Evolutionary conservation across 208 protist genomes (phyloP).

Genomic region (Crithidia acanthocephali): DNA sequence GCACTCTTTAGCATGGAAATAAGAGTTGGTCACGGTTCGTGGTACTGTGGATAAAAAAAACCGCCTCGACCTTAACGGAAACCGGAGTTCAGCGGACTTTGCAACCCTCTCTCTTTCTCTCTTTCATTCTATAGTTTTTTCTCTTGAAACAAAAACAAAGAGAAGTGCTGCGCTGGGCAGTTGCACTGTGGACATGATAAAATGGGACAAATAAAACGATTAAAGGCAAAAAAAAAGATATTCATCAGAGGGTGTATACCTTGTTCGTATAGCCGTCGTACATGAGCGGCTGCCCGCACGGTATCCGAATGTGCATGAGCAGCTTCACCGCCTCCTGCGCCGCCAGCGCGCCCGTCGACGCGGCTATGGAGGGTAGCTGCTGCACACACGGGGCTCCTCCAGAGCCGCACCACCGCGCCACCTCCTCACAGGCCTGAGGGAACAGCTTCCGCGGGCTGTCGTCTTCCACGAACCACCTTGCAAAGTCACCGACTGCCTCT

Average conservation of each 20-base stretch:
- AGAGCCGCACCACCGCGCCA: constrained; percentile 51
- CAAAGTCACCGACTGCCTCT: neutral
- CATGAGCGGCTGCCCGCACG: constrained; percentile 89
- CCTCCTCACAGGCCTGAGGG: constrained; percentile 53
- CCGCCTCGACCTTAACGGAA: too few relatives aligned
- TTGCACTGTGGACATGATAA: too few relatives aligned
- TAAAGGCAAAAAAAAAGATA: neutral
- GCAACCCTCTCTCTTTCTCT: too few relatives aligned
- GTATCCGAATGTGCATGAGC: constrained; percentile 91
- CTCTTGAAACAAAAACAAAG: too few relatives aligned
- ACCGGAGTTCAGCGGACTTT: too few relatives aligned
- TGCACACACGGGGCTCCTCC: constrained; percentile 31
- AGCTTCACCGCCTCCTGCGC: constrained; percentile 97
- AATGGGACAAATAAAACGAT: neutral
- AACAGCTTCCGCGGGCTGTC: constrained; percentile 5
- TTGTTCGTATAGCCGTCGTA: constrained; percentile 90
- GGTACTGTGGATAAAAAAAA: too few relatives aligned
- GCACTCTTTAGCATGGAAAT: too few relatives aligned
- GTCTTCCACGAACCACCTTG: neutral
- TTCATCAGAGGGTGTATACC: constrained; percentile 19
- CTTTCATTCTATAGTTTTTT: too few relatives aligned
- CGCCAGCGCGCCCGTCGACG: constrained; percentile 93
- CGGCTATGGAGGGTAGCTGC: constrained; percentile 92
- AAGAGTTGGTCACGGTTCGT: too few relatives aligned
- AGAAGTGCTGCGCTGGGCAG: too few relatives aligned